Base-by-base conservation (phyloP, 2,329 filamentous ascomycete species). In the Aureobasidium pullulans region DNA sequence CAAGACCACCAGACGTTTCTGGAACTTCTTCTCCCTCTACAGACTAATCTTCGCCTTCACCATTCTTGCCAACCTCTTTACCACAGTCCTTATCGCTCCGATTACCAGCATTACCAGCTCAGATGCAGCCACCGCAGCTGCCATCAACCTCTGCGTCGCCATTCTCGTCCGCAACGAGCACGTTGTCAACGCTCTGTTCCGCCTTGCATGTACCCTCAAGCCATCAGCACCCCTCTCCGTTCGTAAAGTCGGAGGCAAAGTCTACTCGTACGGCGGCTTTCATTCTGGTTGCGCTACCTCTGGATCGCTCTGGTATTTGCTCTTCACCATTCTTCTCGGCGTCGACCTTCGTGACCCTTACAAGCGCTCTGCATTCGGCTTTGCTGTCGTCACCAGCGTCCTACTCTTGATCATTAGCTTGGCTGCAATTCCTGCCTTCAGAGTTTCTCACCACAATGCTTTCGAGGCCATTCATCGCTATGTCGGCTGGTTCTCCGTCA, bases 401-500 rank as follows among this genome's bases (percentile, higher is more conserved):
- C 75, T 89, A 53, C 77, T 88, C 64, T 66, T 82, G 59, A 67
- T 75, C 40, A 86, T 90, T 66, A 77, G 88, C 53, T 72, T 76
- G 48, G 81, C 84, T 54, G 85, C 88, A 1, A 80, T 86, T 69
- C 88, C 88, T 3, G 69, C 71, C 9, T 77, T 90, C 64, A 83
- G 88, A 23, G 76, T 78, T 64, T 79, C 76, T 48, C 77, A 79
- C 62, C 88, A 91, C 74, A 81, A 91, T 71, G 71, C 79, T 60
- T 91, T 90, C 68, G 88, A 91, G 73, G 73, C 82, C 49, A 81
- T 81, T 48, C 88, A 91, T 72, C 85, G 88, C 49, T 90, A 88
- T 70, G 80, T 80, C 5, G 88, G 87, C n/a, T 91, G 88, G 88
- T 76, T 79, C 10, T 77, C 83, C 9, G 75, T 90, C 6, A 76